A percentile compares a stretch with the other conserved stretches of the same genome.
These are phyloP conservation scores for Papilionanthe hybrid DNA, from an alignment of 116 monocot genomes.

Conservation along the genomic window DNA sequence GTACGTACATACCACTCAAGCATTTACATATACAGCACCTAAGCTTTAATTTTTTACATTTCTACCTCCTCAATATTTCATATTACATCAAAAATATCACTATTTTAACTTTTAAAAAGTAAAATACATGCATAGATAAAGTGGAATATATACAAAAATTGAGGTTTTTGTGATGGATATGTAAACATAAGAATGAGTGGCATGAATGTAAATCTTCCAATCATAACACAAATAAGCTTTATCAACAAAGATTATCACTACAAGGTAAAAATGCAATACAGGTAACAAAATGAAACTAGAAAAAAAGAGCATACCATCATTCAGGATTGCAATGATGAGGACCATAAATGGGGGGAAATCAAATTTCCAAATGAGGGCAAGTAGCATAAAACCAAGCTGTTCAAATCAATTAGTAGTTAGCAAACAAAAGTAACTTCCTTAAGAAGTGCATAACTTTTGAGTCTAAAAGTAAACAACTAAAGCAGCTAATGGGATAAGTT, in stretches of 20 bases:
- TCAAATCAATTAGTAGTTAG: neutral
- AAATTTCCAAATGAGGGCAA: constrained; percentile 95
- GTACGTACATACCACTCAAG: no score
- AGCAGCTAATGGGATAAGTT: neutral
- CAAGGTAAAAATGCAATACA: neutral
- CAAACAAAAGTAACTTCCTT: neutral
- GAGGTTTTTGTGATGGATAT: no score
- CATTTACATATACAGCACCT: no score
- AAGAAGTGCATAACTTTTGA: neutral
- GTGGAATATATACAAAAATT: no score
- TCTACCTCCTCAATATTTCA: no score
- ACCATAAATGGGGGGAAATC: constrained; percentile 99
- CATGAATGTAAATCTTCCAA: no score
- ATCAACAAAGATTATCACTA: neutral
- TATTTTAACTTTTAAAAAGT: no score
- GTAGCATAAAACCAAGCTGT: constrained; percentile 99
- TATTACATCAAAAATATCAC: no score
- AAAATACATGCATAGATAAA: no score
- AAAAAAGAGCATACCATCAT: constrained; percentile 57
- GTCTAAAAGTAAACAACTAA: neutral
- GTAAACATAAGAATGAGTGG: no score
- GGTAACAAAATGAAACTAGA: neutral
- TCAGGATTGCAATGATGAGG: constrained; percentile 96
- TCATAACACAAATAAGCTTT: neutral
- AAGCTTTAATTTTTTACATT: no score